These are phyloP conservation scores for Zoysia pacifica DNA, from an alignment of 176 grass and related monocot genomes.

Conservation along the genomic window DNA sequence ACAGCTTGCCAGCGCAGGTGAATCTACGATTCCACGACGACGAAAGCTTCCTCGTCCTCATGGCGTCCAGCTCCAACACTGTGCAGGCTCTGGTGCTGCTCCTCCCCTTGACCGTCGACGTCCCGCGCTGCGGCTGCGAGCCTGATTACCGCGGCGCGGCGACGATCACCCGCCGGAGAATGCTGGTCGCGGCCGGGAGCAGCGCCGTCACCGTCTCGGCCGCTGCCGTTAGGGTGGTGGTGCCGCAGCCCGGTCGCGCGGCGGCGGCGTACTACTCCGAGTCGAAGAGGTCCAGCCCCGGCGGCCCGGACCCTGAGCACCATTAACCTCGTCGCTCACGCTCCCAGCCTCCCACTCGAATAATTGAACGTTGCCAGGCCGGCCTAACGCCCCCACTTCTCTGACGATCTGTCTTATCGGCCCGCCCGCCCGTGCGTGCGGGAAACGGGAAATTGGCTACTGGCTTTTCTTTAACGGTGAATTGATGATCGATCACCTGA, in stretches of 20 bases:
- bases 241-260: neutral
- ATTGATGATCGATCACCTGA: too few relatives aligned
- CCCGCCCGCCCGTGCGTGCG: too few relatives aligned
- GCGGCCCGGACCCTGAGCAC: conserved; percentile 66
- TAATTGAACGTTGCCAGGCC: too few relatives aligned
- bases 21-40: conserved; percentile 19
- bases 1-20: neutral
- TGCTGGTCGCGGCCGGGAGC: conserved; percentile 19
- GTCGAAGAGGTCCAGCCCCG: conserved; percentile 59
- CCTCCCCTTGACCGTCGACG: neutral
- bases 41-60: neutral
- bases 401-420: too few relatives aligned
- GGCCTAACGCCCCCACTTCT: too few relatives aligned
- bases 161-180: conserved; percentile 16
- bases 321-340: neutral
- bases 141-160: neutral
- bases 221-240: neutral
- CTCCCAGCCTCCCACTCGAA: too few relatives aligned
- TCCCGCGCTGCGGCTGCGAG: neutral
- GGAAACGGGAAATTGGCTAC: too few relatives aligned
- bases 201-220: neutral
- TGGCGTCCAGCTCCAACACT: conserved; percentile 19
- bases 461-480: too few relatives aligned
- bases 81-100: neutral
- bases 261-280: conserved; percentile 1